Percentiles rank a stretch among this genome's conserved stretches.
Conservation (phyloP, 1,139 yeast genomes). For the Blastobotrys elegans region DNA sequence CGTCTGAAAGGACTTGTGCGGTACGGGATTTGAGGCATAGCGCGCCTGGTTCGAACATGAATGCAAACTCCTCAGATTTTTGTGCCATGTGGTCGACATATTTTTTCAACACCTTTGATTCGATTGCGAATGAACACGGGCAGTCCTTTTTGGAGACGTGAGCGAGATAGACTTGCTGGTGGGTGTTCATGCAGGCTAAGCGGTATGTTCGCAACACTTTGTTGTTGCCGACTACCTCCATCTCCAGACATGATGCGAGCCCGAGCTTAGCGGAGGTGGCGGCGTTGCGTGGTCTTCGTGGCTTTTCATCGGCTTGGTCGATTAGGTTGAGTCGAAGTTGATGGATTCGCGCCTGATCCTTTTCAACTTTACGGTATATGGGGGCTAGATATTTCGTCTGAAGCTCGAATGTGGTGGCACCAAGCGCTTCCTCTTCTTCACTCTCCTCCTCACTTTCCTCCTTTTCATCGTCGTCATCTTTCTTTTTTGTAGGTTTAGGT, state of each 20-base stretch:
- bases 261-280: slow-evolving; percentile 2
- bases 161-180: slow-evolving; percentile 19
- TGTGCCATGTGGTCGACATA: slow-evolving; percentile 30
- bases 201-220: slow-evolving; percentile 28
- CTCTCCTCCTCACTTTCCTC: background rate
- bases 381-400: slow-evolving; percentile 21
- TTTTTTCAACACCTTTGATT: slow-evolving; percentile 24
- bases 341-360: slow-evolving; percentile 18
- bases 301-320: slow-evolving; percentile 4
- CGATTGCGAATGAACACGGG: slow-evolving; percentile 24
- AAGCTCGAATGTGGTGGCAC: slow-evolving; percentile 20
- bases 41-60: slow-evolving; percentile 21
- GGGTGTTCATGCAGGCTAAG: slow-evolving; percentile 26
- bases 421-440: background rate
- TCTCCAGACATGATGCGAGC: slow-evolving; percentile 15
- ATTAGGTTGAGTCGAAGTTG: slow-evolving; percentile 14
- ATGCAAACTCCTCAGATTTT: slow-evolving; percentile 30
- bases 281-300: background rate
- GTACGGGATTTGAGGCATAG: slow-evolving; percentile 28
- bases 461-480: background rate
- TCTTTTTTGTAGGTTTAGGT: background rate
- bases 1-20: slow-evolving; percentile 20
- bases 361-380: slow-evolving; percentile 22
- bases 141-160: background rate
- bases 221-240: slow-evolving; percentile 18